These are phyloP conservation scores for Penicillium tannophilum DNA, from an alignment of 495 filamentous ascomycete species.

Conservation along the genomic window DNA sequence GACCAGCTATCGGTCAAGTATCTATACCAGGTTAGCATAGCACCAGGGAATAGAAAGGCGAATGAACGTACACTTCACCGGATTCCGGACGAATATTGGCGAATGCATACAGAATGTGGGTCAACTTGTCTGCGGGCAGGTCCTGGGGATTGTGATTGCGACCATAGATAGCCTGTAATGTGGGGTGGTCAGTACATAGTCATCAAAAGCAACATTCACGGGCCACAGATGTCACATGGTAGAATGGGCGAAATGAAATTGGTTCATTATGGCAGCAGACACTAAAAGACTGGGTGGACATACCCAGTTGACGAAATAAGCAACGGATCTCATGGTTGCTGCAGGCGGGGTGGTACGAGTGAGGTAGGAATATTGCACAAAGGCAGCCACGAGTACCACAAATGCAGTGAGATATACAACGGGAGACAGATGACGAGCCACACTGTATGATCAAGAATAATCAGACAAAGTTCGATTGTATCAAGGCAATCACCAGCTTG, in stretches of 20 bases:
- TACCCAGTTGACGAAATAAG: constrained; percentile 63
- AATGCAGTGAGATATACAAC: constrained; percentile 20
- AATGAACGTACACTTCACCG: constrained; percentile 68
- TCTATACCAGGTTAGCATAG: constrained; percentile 30
- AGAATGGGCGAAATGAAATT: not conserved
- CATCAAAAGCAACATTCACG: not conserved
- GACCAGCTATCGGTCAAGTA: constrained; percentile 83
- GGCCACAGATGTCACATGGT: not conserved
- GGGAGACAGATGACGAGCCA: constrained; percentile 21
- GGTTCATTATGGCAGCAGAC: not conserved
- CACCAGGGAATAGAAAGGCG: not conserved
- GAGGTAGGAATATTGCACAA: constrained; percentile 21
- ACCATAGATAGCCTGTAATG: constrained; percentile 77
- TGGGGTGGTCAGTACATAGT: constrained; percentile 7
- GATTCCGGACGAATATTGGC: constrained; percentile 74
- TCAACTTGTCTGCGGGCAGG: constrained; percentile 83
- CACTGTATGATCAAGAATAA: constrained; percentile 8
- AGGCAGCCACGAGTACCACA: constrained; percentile 26
- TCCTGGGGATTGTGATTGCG: constrained; percentile 85
- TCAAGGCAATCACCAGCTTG: not conserved
- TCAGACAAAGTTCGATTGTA: not conserved
- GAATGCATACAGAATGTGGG: constrained; percentile 91
- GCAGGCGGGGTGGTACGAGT: constrained; percentile 17
- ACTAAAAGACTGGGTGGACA: constrained; percentile 9
- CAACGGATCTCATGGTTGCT: constrained; percentile 44